Conservation (phyloP, 1,284 basidiomycete species). For the Trametes polyzona region DNA sequence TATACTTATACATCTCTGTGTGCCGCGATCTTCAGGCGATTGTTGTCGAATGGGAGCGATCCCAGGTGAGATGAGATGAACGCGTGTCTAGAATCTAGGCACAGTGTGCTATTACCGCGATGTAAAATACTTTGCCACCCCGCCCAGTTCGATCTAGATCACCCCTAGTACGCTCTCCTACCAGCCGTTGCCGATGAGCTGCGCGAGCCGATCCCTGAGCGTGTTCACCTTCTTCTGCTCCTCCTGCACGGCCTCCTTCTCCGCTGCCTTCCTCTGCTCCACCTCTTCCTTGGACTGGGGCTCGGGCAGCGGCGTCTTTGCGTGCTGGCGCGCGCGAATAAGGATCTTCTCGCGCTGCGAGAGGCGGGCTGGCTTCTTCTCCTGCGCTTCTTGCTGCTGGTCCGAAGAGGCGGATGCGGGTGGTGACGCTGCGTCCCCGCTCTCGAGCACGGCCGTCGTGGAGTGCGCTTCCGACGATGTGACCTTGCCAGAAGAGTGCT, state of each 20-base stretch:
- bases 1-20: too few relatives aligned
- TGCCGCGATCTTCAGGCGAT: too few relatives aligned
- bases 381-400: too few relatives aligned
- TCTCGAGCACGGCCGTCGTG: too few relatives aligned
- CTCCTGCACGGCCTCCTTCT: constrained; percentile 9
- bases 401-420: background rate
- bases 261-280: constrained; percentile 9
- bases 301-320: constrained; percentile 30
- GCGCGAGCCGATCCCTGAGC: constrained; percentile 31
- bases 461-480: too few relatives aligned
- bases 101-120: background rate
- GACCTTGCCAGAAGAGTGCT: too few relatives aligned
- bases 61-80: background rate
- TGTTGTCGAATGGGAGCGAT: background rate
- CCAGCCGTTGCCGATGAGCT: constrained; percentile 30
- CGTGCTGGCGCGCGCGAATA: constrained; percentile 32
- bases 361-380: background rate
- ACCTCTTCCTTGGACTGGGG: constrained; percentile 2
- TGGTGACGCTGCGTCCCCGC: too few relatives aligned
- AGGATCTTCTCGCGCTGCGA: constrained; percentile 25
- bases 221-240: constrained; percentile 22
- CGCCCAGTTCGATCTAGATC: background rate
- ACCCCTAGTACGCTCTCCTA: background rate
- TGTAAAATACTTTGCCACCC: constrained; percentile 3
- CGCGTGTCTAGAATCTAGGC: too few relatives aligned